Evolutionary conservation across 495 filamentous ascomycete genomes (phyloP), one percentile per base, ranked within the genome.

Genomic region (Daldinia concentrica): DNA sequence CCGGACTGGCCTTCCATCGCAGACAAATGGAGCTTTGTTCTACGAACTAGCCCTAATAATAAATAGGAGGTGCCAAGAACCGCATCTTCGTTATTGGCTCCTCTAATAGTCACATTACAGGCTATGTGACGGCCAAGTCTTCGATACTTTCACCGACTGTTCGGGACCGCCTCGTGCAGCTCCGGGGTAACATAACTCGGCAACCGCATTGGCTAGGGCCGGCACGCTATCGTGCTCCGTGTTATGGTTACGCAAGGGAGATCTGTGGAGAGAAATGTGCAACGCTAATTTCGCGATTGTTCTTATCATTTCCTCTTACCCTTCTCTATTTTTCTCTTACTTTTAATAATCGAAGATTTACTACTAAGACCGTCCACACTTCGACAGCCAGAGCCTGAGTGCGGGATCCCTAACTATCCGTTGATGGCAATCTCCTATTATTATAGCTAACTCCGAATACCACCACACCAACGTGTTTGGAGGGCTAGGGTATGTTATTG

Each of bases 91-190:
- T 27, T 9, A 64, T 60, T 68, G 24, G 45, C 36, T 27, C 22
- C 14, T 50, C 34, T 27, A 34, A 41, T 7, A 36, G 32, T 30
- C 39, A 30, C 48, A 27, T 30, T 58, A n/a, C 45, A 58, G 26
- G 30, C 51, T 51, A 37, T 17, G 54, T 32, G 50, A 62, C 34
- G 52, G 58, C 11, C 39, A 36, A 34, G 58, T 62, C 58, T 51
- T 29, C 41, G 51, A 68, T 50, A 45, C 45, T 24, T 58, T 68
- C 60, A 72, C 70, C 70, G 70, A 72, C 64, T 64, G 64, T 72
- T 72, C 70, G 55, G 60, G 60, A 62, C 70, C 64, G 48, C 48
- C 64, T 72, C 30, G n/a, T 61, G 56, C 64, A 68, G 70, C 64
- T 62, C 60, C 64, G 70, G 70, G 70, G 32, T 72, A 54, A 50